Percentiles rank a stretch among this genome's conserved stretches.
These are phyloP conservation scores for Alopecurus myosuroides DNA, from an alignment of 176 grass and related monocot species.

Conservation along the genomic window DNA sequence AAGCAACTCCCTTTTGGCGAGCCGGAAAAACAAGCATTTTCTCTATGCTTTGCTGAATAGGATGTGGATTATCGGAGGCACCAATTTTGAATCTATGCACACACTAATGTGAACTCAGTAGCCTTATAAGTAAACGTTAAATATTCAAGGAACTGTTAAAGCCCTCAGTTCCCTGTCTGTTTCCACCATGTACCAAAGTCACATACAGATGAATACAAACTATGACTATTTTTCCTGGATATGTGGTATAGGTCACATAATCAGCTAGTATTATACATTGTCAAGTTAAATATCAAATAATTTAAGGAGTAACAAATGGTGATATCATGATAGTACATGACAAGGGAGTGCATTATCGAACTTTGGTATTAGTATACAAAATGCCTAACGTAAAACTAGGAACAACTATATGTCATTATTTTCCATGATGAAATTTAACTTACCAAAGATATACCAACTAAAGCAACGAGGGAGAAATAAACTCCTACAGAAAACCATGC, in stretches of 20 bases:
- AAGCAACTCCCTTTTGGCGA: background rate
- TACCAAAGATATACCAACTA: constrained; percentile 66
- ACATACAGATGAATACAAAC: background rate
- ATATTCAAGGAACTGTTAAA: background rate
- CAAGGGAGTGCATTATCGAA: background rate
- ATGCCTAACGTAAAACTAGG: background rate
- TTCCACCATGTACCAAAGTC: background rate
- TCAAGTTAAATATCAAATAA: background rate
- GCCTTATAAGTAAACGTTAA: background rate
- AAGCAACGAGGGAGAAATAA: constrained; percentile 57
- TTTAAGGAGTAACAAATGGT: constrained; percentile 10
- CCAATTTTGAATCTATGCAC: background rate
- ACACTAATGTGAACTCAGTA: background rate
- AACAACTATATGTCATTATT: constrained; percentile 19
- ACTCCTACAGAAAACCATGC: constrained; percentile 77
- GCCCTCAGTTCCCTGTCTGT: background rate
- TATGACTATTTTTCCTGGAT: background rate
- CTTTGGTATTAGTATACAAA: background rate
- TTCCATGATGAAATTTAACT: constrained; percentile 19
- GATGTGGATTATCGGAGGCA: background rate
- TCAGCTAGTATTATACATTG: background rate
- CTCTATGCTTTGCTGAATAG: background rate
- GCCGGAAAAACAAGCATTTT: constrained; percentile 5
- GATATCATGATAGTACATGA: constrained; percentile 2
- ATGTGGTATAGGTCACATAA: background rate